A percentile compares a stretch with the other conserved stretches of the same genome.
Evolutionary conservation across 768 basidiomycete species (phyloP).

Genomic region (Tephrocybe sp.): DNA sequence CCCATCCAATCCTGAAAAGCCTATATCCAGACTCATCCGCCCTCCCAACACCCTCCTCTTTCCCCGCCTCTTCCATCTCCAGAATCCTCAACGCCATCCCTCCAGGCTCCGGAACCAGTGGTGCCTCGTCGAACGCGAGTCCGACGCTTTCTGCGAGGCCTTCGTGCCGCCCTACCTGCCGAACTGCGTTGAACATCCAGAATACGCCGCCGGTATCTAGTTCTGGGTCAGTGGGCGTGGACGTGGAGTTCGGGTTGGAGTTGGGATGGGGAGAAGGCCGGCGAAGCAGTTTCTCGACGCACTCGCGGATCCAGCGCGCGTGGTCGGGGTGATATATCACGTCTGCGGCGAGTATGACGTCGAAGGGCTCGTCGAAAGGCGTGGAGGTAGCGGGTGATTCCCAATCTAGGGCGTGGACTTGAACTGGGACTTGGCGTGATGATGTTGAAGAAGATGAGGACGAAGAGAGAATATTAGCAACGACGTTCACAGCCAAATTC

Average conservation of each 20-base stretch:
- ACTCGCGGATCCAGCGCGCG: conserved; percentile 63
- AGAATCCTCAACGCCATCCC: conserved; percentile 42
- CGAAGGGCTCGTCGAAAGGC: conserved; percentile 45
- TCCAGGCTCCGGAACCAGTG: conserved; percentile 2
- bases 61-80: conserved; percentile 42
- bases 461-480: conserved; percentile 40
- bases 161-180: conserved; percentile 62
- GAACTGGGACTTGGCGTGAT: conserved; percentile 21
- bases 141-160: conserved; percentile 57
- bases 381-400: conserved; percentile 35
- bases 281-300: conserved; percentile 50
- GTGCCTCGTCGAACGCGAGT: conserved; percentile 39
- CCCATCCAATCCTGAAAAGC: conserved; percentile 74
- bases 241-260: conserved; percentile 24
- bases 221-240: conserved; percentile 18
- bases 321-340: conserved; percentile 74
- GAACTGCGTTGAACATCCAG: conserved; percentile 70
- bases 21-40: conserved; percentile 70
- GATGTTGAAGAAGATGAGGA: conserved; percentile 9
- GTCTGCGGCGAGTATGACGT: conserved; percentile 76
- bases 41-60: conserved; percentile 55
- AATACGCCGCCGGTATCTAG: conserved; percentile 34
- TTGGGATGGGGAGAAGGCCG: conserved; percentile 17
- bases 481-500: conserved; percentile 63
- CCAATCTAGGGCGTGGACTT: conserved; percentile 65